A percentile compares a stretch with the other conserved stretches of the same genome.
Evolutionary conservation across 1,139 yeast genomes (phyloP).

Genomic region (Lodderomyces parapsilosis): DNA sequence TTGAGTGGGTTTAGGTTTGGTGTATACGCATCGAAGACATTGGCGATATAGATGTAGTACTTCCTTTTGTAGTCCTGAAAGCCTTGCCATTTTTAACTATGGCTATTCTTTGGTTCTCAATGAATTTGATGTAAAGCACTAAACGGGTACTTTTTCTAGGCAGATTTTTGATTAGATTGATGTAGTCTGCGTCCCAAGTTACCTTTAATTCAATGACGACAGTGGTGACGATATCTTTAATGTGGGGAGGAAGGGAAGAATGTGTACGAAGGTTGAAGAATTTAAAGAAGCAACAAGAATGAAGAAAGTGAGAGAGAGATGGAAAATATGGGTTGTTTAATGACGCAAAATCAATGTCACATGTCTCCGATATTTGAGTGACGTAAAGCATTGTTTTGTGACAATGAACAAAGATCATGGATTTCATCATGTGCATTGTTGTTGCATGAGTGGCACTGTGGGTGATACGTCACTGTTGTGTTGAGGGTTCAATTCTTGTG

Average conservation of each 20-base stretch:
- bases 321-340: not conserved
- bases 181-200: too few relatives aligned
- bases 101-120: too few relatives aligned
- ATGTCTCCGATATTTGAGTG: not conserved
- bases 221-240: not conserved
- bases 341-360: not conserved
- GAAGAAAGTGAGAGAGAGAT: not conserved
- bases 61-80: constrained; percentile 64
- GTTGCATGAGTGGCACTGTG: too few relatives aligned
- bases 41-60: constrained; percentile 62
- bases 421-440: too few relatives aligned
- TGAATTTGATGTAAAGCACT: too few relatives aligned
- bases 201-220: too few relatives aligned
- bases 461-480: too few relatives aligned
- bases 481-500: too few relatives aligned
- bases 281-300: not conserved
- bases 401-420: too few relatives aligned
- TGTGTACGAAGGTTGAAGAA: too few relatives aligned
- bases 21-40: constrained; percentile 53
- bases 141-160: too few relatives aligned
- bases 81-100: constrained; percentile 22
- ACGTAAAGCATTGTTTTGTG: not conserved
- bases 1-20: constrained; percentile 51
- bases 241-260: not conserved
- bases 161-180: too few relatives aligned